Evolutionary conservation across 441 rosid species (phyloP), one percentile per base, ranked within the genome.

Genomic region (Bocquillonia castaneifolia): DNA sequence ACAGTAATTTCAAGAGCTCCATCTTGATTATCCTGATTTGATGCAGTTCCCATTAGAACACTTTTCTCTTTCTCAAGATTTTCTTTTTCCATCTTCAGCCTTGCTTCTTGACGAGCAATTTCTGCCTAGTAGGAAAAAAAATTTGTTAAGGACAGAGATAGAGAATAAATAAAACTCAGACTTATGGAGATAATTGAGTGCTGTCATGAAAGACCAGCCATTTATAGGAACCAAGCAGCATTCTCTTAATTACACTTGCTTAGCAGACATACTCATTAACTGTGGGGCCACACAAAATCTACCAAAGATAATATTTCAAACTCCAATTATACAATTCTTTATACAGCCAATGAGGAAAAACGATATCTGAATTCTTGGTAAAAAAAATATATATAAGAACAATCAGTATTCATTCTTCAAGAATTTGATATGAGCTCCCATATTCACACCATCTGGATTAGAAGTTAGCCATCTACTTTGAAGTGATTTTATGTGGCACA

Each of bases 1-100:
- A 88, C 95, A 44, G 92, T 88, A 74, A 88, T 88, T 80, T 88
- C 95, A 9, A 88, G 88, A 51, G 95, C 95, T 65, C 95, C 95
- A 31, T 88, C 92, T 77, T 88, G 95, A 74, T 82, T 84, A 69
- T 86, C 91, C 74, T 86, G 91, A 68, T 75, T 83, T 7, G 93
- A 86, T 10, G 93, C 89, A 8, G 93, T 88, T 47, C 94, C 94
- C 91, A 88, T 88, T 18, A 86, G 83, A 20, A 88, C 94, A 39
- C 94, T 86, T 72, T 88, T 89, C 81, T 89, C 95, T 66, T 89
- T 89, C 72, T 89, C 95, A 6, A 89, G 88, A 72, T 86, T 86
- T 71, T 89, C 95, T 73, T 87, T 89, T 80, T 89, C 92, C 85
- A 83, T 79, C 77, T 86, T 85, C 70, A 89, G 77, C 76, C 95